Evolutionary conservation across 352 stramenopile genomes (phyloP), one percentile per base, ranked within the genome.

Genomic region (Peronospora belbahrii): DNA sequence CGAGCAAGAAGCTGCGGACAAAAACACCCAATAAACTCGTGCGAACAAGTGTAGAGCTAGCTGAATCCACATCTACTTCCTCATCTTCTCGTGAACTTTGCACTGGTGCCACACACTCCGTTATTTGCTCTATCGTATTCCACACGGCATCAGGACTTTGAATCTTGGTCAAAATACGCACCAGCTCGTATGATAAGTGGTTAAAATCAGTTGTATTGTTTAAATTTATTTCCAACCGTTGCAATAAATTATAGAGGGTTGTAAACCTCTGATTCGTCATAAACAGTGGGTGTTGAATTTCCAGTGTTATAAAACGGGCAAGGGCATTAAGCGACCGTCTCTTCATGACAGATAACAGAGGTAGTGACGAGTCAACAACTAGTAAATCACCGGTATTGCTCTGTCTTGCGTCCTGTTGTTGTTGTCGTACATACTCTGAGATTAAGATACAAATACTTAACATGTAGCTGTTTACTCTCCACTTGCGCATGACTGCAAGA

Each of bases 21-120:
- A 86, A 89, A 11, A 86, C 48, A 1, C 78, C 78, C 14, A 89
- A 54, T 34, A 83, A 42, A 45, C 76, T 88, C 18, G 51, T 62
- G 18, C 76, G 65, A 23, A 58, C 60, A 14, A 88, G 61, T 24
- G 66, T 54, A 11, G 62, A 64, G 48, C 51, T 78, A n/a, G 76
- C 54, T 0, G 69, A 75, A 45, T 83, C 69, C 31, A 51, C 53
- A 25, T 56, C 45, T 13, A 44, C 43, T 5, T 25, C 24, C 2
- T 43, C 48, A 2, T 59, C 43, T 6, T 54, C 61, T 11, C 46
- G 44, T 2, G 37, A 27, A 23, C 20, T 59, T 23, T 40, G 42
- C 19, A 81, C 47, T 3, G 73, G 70, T 28, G 70, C 57, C 9
- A 86, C 62, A 31, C 74, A 86, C 48, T 83, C 74, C 11, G 62